phyloP scores from a whole-genome alignment of 108 stramenopile species.

The Skeletonema potamos region DNA sequence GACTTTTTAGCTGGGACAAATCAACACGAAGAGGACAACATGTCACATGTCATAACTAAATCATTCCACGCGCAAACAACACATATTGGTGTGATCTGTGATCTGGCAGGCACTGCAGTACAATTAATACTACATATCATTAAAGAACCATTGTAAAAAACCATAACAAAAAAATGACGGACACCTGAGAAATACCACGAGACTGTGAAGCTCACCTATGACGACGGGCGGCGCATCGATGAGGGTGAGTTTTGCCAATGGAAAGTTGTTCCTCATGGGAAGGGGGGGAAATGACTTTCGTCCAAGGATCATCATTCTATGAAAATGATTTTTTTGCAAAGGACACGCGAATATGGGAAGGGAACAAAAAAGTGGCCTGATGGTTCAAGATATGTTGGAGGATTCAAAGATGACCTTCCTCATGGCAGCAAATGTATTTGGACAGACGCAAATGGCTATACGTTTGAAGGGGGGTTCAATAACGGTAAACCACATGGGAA shows the following conservation, averaged over 20 bases:
- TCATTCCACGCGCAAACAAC: too few species aligned
- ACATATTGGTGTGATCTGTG: too few species aligned
- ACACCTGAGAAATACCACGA: neutral
- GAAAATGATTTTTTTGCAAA: too few species aligned
- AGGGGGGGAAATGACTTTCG: neutral
- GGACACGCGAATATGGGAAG: too few species aligned
- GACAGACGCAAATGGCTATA: slow-evolving; percentile 8
- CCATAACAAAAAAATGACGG: neutral
- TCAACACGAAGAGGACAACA: neutral
- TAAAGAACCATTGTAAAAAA: neutral
- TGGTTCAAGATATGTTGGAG: neutral
- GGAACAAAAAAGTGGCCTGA: neutral
- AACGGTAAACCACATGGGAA: neutral
- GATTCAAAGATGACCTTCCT: neutral
- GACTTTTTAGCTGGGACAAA: neutral
- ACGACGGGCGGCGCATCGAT: neutral
- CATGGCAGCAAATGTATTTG: slow-evolving; percentile 13
- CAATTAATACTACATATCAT: too few species aligned
- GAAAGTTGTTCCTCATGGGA: neutral
- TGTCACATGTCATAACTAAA: neutral
- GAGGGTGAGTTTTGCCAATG: neutral
- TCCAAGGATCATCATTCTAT: too few species aligned
- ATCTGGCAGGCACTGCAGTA: neutral
- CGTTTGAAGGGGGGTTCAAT: slow-evolving; percentile 3
- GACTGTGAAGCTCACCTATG: neutral